Evolutionary conservation across 2,329 filamentous ascomycete species (phyloP), one percentile per base, ranked within the genome.

Genomic region (Pseudocercospora pini-densiflorae): DNA sequence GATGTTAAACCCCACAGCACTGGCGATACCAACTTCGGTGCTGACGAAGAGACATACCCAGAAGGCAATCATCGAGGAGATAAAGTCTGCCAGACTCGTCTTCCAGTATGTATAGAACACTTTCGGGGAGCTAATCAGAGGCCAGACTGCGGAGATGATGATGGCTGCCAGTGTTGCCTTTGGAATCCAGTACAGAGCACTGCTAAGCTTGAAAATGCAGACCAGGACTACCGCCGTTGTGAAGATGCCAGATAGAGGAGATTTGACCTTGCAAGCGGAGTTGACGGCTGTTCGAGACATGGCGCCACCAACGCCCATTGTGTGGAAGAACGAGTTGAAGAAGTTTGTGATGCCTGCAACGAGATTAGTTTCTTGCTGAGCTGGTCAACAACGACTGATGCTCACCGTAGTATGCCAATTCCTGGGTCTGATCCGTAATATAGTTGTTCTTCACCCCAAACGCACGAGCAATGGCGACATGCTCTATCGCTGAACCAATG

Each of bases 281-380:
- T 90, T 90, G 73, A 91, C 87, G 8, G 89, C 87, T 0, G 88
- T 90, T 9, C 88, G 82, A 0, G 87, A 89, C 85, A 91, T 90
- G 68, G 88, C 88, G 24, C 88, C 89, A 12, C 88, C 87, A 12
- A 89, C 81, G n/a, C 87, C 82, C 86, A 90, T 89, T 9, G 85
- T 81, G 23, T 87, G 85, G 76, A 90, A 90, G 77, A 89, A 87
- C 55, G 85, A 85, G 77, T 89, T 90, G 78, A 88, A 82, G 58
- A 73, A 70, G 51, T 72, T 73, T 36, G 69, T 69, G 51, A 73
- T 63, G 65, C 64, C 62, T 64, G 29, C 3, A n/a, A 55, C 1
- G 14, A 29, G 16, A 12, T 64, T 29, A 31, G 24, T 51, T 19
- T 40, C 2, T 16, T 8, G 16, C 55, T 40, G n/a, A 33, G 10